Base-by-base conservation (phyloP, 2,329 filamentous ascomycete species). In the Epichloe sylvatica region DNA sequence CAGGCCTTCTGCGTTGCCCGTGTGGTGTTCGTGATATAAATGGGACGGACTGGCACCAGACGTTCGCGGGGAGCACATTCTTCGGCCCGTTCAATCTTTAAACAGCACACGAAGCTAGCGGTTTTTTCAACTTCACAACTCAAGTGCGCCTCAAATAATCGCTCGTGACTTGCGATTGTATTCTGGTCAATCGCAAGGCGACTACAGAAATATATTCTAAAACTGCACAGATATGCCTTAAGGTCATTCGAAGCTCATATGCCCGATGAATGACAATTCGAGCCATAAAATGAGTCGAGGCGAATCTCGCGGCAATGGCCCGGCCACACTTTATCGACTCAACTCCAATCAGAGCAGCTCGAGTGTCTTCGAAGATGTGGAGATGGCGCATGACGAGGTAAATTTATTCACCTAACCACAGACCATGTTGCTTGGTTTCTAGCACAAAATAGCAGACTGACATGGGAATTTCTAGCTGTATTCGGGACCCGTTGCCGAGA, bases 321-420 rank as follows among this genome's bases (percentile, higher is more conserved):
- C 33, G 39, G 25, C 52, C 35, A 43, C 53, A 11, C 46, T 53
- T 17, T 86, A 87, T 65, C 73, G 82, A 49, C 73, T 83, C 49
- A 74, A 74, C 56, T 84, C 82, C 47, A 86, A 86, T 60, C 73
- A 81, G 59, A 88, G 84, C 68, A 80, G 76, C 66, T 74, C 82
- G 36, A 94, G 87, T 67, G 83, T 96, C 57, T 83, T 95, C 58
- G 88, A 88, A 57, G 88, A 95, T 66, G 90, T 97, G n/a, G 91
- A 96, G 65, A 97, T 98, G 92, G 91, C 92, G 19, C 88, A 94
- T 47, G 87, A 95, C 64, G 91, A 97, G 78, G 86, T 49, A 50
- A 17, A 13, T 25, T 19, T n/a, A 39, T 17, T 17, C 19, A 19
- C 7, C 7, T 9, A 4, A 2, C 13, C 2, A 13, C 17, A n/a